Conservation (phyloP, 129 eudicot genomes). For the Mikania micrantha region DNA sequence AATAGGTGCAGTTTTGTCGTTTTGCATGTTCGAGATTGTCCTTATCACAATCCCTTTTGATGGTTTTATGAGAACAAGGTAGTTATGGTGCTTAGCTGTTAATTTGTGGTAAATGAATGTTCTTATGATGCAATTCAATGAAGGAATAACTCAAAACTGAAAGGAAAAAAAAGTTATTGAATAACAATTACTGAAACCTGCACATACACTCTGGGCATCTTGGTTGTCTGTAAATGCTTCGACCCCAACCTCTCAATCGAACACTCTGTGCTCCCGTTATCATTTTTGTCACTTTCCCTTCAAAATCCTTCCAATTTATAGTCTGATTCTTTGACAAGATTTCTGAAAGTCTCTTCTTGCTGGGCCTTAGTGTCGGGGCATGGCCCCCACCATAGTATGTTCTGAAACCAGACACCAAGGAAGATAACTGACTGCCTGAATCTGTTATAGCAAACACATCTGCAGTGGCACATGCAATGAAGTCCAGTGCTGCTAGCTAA, state of each 20-base stretch:
- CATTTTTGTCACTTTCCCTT: slow-evolving; percentile 60
- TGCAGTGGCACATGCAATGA: slow-evolving; percentile 78
- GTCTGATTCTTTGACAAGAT: slow-evolving; percentile 52
- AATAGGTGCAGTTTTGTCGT: slow-evolving; percentile 24
- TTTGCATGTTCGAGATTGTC: slow-evolving; percentile 19
- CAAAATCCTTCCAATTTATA: slow-evolving; percentile 52
- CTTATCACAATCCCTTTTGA: slow-evolving; percentile 37
- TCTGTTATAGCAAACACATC: slow-evolving; percentile 93
- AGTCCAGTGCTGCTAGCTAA: slow-evolving; percentile 94
- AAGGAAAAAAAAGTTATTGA: not conserved
- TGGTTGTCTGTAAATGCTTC: slow-evolving; percentile 81
- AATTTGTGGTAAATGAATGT: slow-evolving; percentile 28
- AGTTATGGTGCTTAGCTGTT: slow-evolving; percentile 40
- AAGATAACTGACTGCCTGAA: slow-evolving; percentile 86
- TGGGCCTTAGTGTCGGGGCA: slow-evolving; percentile 73
- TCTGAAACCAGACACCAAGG: slow-evolving; percentile 77
- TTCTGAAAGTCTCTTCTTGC: slow-evolving; percentile 69
- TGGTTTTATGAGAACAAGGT: slow-evolving; percentile 35
- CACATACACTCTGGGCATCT: slow-evolving; percentile 94
- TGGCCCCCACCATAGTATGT: slow-evolving; percentile 74
- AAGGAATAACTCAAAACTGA: not conserved
- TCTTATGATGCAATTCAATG: slow-evolving; percentile 8
- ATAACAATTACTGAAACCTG: slow-evolving; percentile 26
- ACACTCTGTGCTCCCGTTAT: slow-evolving; percentile 65
- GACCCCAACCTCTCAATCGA: slow-evolving; percentile 40